Evolutionary conservation across 164 flowering plant species (phyloP).

Genomic region (Liquidambar formosana): DNA sequence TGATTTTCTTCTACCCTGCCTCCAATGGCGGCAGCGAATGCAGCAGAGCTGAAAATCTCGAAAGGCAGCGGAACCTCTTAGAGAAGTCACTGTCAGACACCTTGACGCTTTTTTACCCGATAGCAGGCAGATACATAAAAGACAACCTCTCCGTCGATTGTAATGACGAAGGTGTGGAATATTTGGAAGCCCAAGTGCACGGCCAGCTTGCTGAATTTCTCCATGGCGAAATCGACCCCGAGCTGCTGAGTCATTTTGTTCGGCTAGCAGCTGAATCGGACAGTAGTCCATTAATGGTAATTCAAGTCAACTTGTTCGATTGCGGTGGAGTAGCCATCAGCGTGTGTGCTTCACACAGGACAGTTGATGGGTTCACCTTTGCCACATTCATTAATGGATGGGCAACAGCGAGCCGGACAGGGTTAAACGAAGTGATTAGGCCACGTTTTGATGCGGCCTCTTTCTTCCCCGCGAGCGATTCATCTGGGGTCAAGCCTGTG

Average conservation of each 20-base stretch:
- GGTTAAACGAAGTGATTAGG: neutral
- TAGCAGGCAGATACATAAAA: conserved; percentile 14
- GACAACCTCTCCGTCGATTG: conserved; percentile 8
- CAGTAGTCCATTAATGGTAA: neutral
- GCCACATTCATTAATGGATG: conserved; percentile 1
- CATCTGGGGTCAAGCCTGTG: neutral
- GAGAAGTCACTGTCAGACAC: conserved; percentile 12
- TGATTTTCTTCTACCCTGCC: too few relatives aligned
- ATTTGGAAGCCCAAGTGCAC: too few relatives aligned
- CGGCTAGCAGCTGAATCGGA: neutral
- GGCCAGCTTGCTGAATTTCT: conserved; percentile 1
- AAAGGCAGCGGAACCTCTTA: too few relatives aligned
- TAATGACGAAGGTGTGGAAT: conserved; percentile 19
- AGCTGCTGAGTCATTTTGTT: neutral
- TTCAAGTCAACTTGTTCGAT: too few relatives aligned
- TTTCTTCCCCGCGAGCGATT: neutral
- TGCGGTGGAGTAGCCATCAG: conserved; percentile 19
- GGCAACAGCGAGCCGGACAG: conserved; percentile 3
- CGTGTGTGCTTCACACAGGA: too few relatives aligned
- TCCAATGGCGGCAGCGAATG: too few relatives aligned
- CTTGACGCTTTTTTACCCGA: conserved; percentile 7
- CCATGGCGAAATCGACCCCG: neutral
- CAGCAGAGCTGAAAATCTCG: too few relatives aligned
- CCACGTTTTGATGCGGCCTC: neutral
- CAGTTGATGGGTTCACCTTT: neutral